Evolutionary conservation across 768 basidiomycete genomes (phyloP), one percentile per base, ranked within the genome.

Genomic region (Tulasnella sp.): DNA sequence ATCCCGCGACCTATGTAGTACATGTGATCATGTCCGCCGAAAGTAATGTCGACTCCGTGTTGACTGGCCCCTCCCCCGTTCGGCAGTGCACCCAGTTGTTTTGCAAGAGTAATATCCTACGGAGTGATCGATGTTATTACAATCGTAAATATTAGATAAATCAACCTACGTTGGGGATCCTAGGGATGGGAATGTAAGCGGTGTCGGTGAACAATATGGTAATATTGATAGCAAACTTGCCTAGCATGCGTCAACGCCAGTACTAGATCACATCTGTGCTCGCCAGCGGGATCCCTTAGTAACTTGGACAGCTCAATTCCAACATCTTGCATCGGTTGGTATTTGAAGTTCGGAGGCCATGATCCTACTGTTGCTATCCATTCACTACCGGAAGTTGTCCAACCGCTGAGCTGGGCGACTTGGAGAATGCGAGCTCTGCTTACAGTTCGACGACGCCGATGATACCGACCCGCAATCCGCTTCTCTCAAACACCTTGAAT

Each of bases 371-470:
- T 94, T 24, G 76, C 77, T 53, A 95, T 91, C 92, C 92, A 95
- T 66, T 88, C 87, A 68, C 90, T 93, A 17, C 29, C 44, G 48
- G 48, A 19, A 3, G 30, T 50, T 29, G 26, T 51, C 11, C 19
- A 11, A 13, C 19, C n/a, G 4, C 4, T 4, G 48, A 19, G 4
- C 58, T 1, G 23, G 27, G 24, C 1, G 4, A 43, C 2, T n/a
- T 9, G 26, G 21, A 44, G 21, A 17, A 32, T 4, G 26, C n/a
- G 21, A 15, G 47, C 4, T 52, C 7, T 66, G 15, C 74, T 34
- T 63, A 92, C 92, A 86, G 76, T 70, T 96, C 92, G 0, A 93
- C 86, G 0, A 96, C 77, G 2, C 92, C 92, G 48, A 96, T 85
- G 27, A 94, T 68, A 3, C 92, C 92, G 48, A 94, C 76, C 47